phyloP scores from a whole-genome alignment of 176 grass and related monocot genomes.

The Oryza officinalis region DNA sequence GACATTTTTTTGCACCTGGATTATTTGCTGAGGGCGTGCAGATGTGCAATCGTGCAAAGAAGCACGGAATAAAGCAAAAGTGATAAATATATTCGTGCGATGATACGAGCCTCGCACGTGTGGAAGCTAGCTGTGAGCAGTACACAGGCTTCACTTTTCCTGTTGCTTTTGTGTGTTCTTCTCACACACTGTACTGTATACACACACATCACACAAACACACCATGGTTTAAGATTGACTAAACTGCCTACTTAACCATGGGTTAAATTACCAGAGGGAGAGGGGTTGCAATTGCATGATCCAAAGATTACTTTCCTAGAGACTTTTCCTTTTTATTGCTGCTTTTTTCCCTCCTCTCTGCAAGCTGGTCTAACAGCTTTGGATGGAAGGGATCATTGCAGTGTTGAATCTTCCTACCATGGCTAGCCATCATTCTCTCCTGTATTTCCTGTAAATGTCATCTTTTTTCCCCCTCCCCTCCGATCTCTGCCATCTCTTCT shows the following conservation, averaged over 20 bases:
- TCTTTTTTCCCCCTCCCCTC: not conserved
- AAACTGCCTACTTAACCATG: slow-evolving; percentile 27
- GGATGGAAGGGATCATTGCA: slow-evolving; percentile 54
- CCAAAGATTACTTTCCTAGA: slow-evolving; percentile 47
- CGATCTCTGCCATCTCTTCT: slow-evolving; percentile 8
- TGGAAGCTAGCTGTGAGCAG: slow-evolving; percentile 36
- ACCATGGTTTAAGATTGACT: not conserved
- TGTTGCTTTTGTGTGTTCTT: slow-evolving; percentile 17
- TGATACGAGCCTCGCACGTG: slow-evolving; percentile 41
- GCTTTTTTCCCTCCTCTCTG: not conserved
- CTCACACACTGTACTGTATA: not conserved
- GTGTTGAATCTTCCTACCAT: slow-evolving; percentile 40
- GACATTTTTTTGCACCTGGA: not conserved
- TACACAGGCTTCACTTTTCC: slow-evolving; percentile 29
- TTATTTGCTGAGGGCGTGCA: not conserved
- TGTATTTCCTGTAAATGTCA: slow-evolving; percentile 5
- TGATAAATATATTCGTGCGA: not conserved
- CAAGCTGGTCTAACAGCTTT: slow-evolving; percentile 45
- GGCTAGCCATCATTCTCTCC: slow-evolving; percentile 1
- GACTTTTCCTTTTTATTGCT: slow-evolving; percentile 21
- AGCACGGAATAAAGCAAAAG: slow-evolving; percentile 36
- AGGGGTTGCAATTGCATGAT: slow-evolving; percentile 11
- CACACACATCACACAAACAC: not conserved
- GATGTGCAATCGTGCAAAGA: not conserved
- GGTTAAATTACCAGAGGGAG: not conserved